Evolutionary conservation across 768 basidiomycete genomes (phyloP), one percentile per base, ranked within the genome.

Genomic region (Tremella mesenterica): DNA sequence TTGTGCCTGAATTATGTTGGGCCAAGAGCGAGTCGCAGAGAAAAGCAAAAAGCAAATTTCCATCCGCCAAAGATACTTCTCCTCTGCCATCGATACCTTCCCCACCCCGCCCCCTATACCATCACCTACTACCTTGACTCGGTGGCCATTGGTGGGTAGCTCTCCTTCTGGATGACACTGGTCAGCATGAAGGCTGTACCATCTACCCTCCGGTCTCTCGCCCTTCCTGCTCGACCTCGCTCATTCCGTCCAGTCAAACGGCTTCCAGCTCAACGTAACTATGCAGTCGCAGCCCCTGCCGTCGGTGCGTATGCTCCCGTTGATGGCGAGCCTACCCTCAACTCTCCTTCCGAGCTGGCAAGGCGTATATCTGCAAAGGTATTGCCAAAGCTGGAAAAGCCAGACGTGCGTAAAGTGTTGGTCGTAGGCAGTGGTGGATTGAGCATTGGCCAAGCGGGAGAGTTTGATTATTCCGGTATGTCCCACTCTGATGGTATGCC

Each of bases 361-460:
- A 82, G 92, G 61, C 85, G 81, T 70, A 83, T 99, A 54, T 95
- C 91, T 9, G 91, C 92, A 27, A 88, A 85, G 65, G 93, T 97
- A 52, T 79, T 99, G 20, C 92, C 95, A 29, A 86, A 88, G 68
- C 79, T 96, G 29, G 84, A 86, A 38, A 83, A 89, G 31, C 88
- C 92, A 13, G 82, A 95, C 61, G 91, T 97, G 48, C 83, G 85
- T 73, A 91, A 90, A 68, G 95, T 97, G 48, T 81, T 96, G 62
- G 89, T 97, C 56, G 90, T 99, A 21, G 95, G 95, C 54, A 86
- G 85, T 61, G 95, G 95, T 61, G 95, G 95, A 50, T 83, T 99
- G 43, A 85, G 84, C 65, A 99, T 99, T 53, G 95, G 95, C 26
- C 95, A 99, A 74, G 95, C 95, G 4, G 95, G 95, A 73, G 95